A percentile compares a stretch with the other conserved stretches of the same genome.
Conservation (phyloP, 352 stramenopile genomes). For the Phytopythium boreale region DNA sequence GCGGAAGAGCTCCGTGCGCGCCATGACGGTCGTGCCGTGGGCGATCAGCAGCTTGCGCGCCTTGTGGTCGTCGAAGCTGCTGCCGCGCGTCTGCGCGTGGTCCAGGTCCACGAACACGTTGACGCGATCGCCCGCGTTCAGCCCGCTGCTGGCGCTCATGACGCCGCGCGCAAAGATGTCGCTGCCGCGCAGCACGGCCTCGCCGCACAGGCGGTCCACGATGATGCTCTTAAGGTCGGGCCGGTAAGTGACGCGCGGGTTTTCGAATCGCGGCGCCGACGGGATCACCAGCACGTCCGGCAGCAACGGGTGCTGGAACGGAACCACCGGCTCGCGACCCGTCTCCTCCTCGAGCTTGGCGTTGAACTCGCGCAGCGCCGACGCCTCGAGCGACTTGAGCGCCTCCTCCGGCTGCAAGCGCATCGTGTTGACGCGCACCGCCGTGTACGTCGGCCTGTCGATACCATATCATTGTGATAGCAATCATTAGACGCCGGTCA, state of each 20-base stretch:
- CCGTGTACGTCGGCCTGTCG: slow-evolving; percentile 60
- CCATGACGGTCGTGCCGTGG: slow-evolving; percentile 65
- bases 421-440: slow-evolving; percentile 78
- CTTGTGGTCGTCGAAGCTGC: slow-evolving; percentile 59
- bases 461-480: too few relatives aligned
- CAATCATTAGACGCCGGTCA: neutral
- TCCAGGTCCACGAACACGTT: slow-evolving; percentile 87
- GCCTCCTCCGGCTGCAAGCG: slow-evolving; percentile 53
- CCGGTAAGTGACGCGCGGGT: slow-evolving; percentile 20
- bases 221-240: slow-evolving; percentile 64
- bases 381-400: slow-evolving; percentile 32
- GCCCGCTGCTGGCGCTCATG: slow-evolving; percentile 86
- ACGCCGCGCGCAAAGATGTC: slow-evolving; percentile 93
- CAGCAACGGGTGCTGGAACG: slow-evolving; percentile 29
- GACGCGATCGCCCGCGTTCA: slow-evolving; percentile 74
- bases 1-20: slow-evolving; percentile 77
- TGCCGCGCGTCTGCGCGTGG: slow-evolving; percentile 73
- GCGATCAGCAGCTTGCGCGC: slow-evolving; percentile 82
- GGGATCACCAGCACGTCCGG: slow-evolving; percentile 69
- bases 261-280: slow-evolving; percentile 36
- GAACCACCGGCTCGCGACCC: neutral
- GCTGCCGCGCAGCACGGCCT: slow-evolving; percentile 91
- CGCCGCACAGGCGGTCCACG: slow-evolving; percentile 89
- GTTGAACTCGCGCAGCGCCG: slow-evolving; percentile 57
- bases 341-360: slow-evolving; percentile 34